phyloP scores from a whole-genome alignment of 306 rosid genomes.

The Quercus variabilis region DNA sequence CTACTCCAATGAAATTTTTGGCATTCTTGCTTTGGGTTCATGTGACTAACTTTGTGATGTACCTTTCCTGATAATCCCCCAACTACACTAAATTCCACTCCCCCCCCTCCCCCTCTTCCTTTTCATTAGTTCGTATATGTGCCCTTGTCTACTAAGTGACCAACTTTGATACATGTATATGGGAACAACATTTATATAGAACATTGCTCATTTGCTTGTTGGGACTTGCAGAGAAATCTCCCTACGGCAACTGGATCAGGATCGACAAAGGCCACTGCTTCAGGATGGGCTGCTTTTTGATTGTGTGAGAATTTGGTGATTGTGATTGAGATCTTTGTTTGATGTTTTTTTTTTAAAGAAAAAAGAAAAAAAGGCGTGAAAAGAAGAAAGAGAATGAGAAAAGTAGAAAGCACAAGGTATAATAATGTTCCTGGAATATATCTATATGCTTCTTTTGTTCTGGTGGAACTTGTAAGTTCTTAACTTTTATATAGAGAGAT shows the following conservation, averaged over 20 bases:
- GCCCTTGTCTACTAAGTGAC: neutral
- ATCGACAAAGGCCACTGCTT: slow-evolving; percentile 55
- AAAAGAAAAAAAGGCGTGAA: slow-evolving; percentile 17
- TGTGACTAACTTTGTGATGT: neutral
- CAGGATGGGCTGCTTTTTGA: slow-evolving; percentile 99
- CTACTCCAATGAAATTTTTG: neutral
- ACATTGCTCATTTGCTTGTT: neutral
- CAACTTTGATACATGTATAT: neutral
- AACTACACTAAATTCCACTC: neutral
- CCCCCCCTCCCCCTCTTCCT: fast-evolving
- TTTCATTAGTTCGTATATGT: neutral
- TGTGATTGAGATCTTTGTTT: slow-evolving; percentile 39
- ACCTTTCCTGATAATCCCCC: neutral
- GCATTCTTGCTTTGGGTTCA: neutral
- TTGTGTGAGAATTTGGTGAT: slow-evolving; percentile 43
- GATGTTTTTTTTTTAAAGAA: slow-evolving; percentile 22
- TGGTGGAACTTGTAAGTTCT: neutral
- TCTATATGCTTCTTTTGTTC: slow-evolving; percentile 17
- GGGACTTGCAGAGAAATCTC: slow-evolving; percentile 65
- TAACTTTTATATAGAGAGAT: neutral
- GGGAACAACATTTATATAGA: neutral
- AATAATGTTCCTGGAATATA: slow-evolving; percentile 41
- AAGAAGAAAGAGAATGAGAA: slow-evolving; percentile 21
- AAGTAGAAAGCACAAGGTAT: slow-evolving; percentile 34
- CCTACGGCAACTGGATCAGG: slow-evolving; percentile 65